Conservation (phyloP, 2,329 filamentous ascomycete genomes). For the Xylaria sp. region DNA sequence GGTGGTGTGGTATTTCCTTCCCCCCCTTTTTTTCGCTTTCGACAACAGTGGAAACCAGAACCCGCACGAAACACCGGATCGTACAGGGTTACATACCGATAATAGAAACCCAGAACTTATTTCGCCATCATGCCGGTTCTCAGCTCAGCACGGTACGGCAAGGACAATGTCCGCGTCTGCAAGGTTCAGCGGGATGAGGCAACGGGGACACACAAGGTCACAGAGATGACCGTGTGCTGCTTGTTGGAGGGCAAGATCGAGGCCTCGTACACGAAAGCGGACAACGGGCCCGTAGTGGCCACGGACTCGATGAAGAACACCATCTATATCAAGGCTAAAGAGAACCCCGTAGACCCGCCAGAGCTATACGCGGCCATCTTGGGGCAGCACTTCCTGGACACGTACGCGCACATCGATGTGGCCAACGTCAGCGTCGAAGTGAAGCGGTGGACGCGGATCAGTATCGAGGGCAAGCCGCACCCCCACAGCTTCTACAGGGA, state of each 20-base stretch:
- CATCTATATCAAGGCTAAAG: slow-evolving; percentile 92
- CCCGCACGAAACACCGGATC: too few species aligned
- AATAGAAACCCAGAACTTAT: not conserved
- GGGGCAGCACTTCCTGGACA: slow-evolving; percentile 85
- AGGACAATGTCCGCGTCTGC: slow-evolving; percentile 98
- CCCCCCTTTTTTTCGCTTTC: not conserved
- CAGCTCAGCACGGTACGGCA: slow-evolving; percentile 76
- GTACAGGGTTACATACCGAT: too few species aligned
- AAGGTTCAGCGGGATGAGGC: slow-evolving; percentile 85
- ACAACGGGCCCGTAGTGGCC: slow-evolving; percentile 94
- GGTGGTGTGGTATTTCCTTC: not conserved
- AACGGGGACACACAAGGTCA: slow-evolving; percentile 81
- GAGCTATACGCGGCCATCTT: slow-evolving; percentile 89
- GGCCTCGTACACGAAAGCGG: slow-evolving; percentile 84
- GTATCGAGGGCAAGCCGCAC: slow-evolving; percentile 85
- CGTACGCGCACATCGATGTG: slow-evolving; percentile 84
- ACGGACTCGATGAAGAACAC: slow-evolving; percentile 99
- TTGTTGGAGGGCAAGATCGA: slow-evolving; percentile 94
- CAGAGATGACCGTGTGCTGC: slow-evolving; percentile 93
- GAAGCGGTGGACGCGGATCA: slow-evolving; percentile 91
- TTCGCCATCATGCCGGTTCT: slow-evolving; percentile 57
- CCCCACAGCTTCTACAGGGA: slow-evolving; percentile 95
- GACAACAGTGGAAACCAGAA: not conserved
- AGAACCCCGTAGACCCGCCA: slow-evolving; percentile 88
- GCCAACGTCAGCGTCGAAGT: slow-evolving; percentile 83